Conservation (phyloP, 805 yeast species). For the Starmerella cellae region DNA sequence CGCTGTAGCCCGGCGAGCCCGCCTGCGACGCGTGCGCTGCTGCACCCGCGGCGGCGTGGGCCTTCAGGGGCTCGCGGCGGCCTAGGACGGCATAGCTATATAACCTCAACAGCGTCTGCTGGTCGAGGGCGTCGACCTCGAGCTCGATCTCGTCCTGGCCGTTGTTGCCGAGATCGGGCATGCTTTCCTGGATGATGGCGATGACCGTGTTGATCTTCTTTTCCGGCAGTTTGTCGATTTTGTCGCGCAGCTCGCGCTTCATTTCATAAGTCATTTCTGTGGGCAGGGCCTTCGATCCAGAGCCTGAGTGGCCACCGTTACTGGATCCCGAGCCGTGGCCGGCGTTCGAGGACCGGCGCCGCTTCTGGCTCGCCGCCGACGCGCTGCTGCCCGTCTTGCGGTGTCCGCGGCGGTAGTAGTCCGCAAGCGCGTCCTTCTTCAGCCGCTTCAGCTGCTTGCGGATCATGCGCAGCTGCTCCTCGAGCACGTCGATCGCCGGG, state of each 20-base stretch:
- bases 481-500: constrained; percentile 82
- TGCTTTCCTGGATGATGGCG: constrained; percentile 66
- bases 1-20: constrained; percentile 2
- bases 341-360: constrained; percentile 5
- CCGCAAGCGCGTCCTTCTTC: constrained; percentile 34
- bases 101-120: constrained; percentile 64
- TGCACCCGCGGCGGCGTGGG: neutral
- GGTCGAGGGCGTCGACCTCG: constrained; percentile 87
- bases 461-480: constrained; percentile 76
- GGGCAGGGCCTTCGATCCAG: constrained; percentile 10
- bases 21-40: neutral
- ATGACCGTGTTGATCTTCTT: constrained; percentile 72
- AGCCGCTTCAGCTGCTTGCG: constrained; percentile 68
- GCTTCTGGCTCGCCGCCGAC: constrained; percentile 1
- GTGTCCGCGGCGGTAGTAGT: constrained; percentile 14
- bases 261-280: constrained; percentile 70
- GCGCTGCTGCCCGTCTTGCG: constrained; percentile 8
- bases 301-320: neutral
- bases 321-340: constrained; percentile 2
- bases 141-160: constrained; percentile 89
- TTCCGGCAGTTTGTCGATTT: constrained; percentile 59
- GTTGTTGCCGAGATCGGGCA: constrained; percentile 43
- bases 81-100: constrained; percentile 60
- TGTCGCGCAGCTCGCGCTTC: constrained; percentile 87
- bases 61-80: constrained; percentile 18